Evolutionary conservation across 768 basidiomycete genomes (phyloP), one percentile per base, ranked within the genome.

Genomic region (Lepiota venenata): DNA sequence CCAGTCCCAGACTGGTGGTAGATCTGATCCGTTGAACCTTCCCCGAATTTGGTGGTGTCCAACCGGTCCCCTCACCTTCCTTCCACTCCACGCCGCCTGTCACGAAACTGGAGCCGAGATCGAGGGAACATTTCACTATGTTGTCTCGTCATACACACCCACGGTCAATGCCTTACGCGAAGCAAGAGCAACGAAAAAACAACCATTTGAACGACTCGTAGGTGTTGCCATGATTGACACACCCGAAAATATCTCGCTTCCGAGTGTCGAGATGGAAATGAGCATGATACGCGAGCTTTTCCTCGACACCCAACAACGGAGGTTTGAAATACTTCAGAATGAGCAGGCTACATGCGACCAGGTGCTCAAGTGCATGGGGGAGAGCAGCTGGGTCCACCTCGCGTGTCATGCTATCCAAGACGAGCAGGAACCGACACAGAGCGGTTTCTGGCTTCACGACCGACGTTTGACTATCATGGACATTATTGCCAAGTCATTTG

Each of bases 31-130:
- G 3, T 2, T 2, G 25, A 5, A 6, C 11, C 38, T 39, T 32
- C 20, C 56, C 38, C 64, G 60, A 14, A 38, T 66, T 11, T 63
- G 61, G 59, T 69, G 68, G 69, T 69, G 63, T 44, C 59, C 64
- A 20, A 64, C 66, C 27, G 64, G 64, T 16, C 25, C 48, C 10
- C 64, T 74, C 44, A 40, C 39, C 64, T n/a, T 51, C 35, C 46
- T 62, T 21, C 61, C 61, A 8, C 49, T 62, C 22, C 61, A 62
- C 45, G 61, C 61, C 11, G 58, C 61, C 8, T 56, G 61, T 6
- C 44, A 16, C 15, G 52, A 57, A 39, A 15, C 8, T 18, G 35
- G 32, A 18, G 18, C 14, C 32, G 15, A 47, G 16, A 18, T 39
- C 15, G 40, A 39, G 3, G 16, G 14, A 14, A 44, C 50, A 4